Evolutionary conservation across 768 basidiomycete genomes (phyloP), one percentile per base, ranked within the genome.

Genomic region (Russula sp.): DNA sequence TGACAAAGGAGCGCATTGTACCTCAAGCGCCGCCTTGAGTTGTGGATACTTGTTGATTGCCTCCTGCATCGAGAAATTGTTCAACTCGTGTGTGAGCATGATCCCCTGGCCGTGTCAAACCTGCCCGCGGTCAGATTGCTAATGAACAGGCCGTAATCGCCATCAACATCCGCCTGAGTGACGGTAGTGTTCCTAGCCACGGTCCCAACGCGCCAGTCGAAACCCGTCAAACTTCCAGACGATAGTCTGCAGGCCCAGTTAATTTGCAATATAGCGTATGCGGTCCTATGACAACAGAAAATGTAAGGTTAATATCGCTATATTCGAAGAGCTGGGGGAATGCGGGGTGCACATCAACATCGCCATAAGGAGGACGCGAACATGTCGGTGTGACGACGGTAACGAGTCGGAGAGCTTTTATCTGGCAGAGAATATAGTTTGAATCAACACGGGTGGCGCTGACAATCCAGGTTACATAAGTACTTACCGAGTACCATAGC

Each of bases 201-300:
- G 10, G 6, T 3, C 46, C 68, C 68, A 9, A 59, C 66, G 57
- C 84, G 72, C 89, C 89, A 92, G 73, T 94, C 90, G 44, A 80
- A 76, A 81, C n/a, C n/a, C n/a, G 69, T 88, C 85, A 64, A 80
- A 84, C 68, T 78, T 73, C 91, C 92, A 93, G 57, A 92, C 77
- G 71, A 93, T 79, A 2, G 89, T 89, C 14, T 81, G 81, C 18
- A 92, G 76, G 42, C 84, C 85, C 68, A 92, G 83, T 10, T 80
- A 84, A 26, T 84, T 72, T 3, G 87, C 83, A 62, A 93, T 87
- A 40, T 82, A 78, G 38, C 92, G 83, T 48, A 92, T 84, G 58
- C 91, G 88, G 74, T 88, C 86, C 67, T 69, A 48, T 51, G 42
- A 1, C 32, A 16, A 13, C 24, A 38, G 26, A 32, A 30, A 11